These are phyloP conservation scores for Epichloe amarillans DNA, from an alignment of 2,329 filamentous ascomycete genomes.

Conservation along the genomic window DNA sequence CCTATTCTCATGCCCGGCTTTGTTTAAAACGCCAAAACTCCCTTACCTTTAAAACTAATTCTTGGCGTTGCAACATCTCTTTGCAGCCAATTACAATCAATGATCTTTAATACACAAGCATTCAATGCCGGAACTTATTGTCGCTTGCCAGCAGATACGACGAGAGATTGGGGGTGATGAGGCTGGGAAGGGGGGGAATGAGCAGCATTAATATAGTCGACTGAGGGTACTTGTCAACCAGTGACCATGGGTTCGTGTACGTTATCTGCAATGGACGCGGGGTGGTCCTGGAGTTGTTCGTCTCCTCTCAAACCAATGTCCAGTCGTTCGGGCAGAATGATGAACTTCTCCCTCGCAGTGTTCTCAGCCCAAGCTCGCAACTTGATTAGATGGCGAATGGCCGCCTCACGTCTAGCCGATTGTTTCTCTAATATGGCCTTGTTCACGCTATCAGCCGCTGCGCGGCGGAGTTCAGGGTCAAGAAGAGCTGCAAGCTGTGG, in stretches of 20 bases:
- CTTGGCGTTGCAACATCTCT: neutral
- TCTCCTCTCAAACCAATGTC: conserved; percentile 26
- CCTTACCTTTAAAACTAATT: neutral
- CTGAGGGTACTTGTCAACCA: conserved; percentile 20
- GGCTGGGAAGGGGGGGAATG: too few species aligned
- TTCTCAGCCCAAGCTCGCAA: conserved; percentile 77
- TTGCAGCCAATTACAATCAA: neutral
- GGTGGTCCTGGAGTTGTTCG: conserved; percentile 15
- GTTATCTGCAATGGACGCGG: conserved; percentile 20
- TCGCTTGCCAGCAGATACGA: neutral
- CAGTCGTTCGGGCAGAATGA: conserved; percentile 20
- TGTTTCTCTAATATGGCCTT: conserved; percentile 69
- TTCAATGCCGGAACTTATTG: neutral
- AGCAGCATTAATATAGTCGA: neutral
- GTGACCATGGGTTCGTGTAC: conserved; percentile 40
- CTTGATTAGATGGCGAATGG: conserved; percentile 68
- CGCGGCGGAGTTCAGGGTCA: conserved; percentile 63
- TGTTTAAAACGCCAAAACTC: neutral
- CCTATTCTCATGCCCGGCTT: neutral
- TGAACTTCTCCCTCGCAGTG: conserved; percentile 30
- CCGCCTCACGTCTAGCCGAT: conserved; percentile 61
- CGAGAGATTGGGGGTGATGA: neutral
- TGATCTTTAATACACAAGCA: neutral
- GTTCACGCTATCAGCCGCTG: conserved; percentile 82
- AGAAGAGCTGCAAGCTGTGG: conserved; percentile 64